A percentile compares a stretch with the other conserved stretches of the same genome.
Evolutionary conservation across 2,329 filamentous ascomycete genomes (phyloP).

Genomic region (Fusarium haematococcum): DNA sequence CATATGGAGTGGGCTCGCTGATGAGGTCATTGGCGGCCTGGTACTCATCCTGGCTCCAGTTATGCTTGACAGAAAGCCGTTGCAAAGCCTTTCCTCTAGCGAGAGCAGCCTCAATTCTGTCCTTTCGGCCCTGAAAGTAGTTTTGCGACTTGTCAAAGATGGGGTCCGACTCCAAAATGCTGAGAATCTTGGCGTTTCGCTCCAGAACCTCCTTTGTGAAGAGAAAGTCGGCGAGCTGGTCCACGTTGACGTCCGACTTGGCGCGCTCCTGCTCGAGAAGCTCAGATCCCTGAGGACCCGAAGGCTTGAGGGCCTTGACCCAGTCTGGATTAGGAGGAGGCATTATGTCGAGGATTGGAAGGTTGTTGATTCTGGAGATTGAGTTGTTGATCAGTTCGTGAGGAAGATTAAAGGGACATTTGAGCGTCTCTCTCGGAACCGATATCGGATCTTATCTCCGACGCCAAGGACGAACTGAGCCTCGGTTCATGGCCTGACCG

Average conservation of each 20-base stretch:
- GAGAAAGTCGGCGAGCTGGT: constrained; percentile 75
- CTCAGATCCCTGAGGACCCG: constrained; percentile 75
- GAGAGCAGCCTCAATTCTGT: constrained; percentile 76
- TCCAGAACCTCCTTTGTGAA: constrained; percentile 75
- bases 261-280: constrained; percentile 76
- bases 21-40: constrained; percentile 75
- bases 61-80: constrained; percentile 73
- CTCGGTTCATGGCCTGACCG: background rate
- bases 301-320: constrained; percentile 52
- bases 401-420: background rate
- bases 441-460: background rate
- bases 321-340: constrained; percentile 47
- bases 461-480: background rate
- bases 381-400: background rate
- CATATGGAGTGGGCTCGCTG: constrained; percentile 79
- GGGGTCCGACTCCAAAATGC: constrained; percentile 73
- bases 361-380: background rate
- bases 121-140: constrained; percentile 77
- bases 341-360: constrained; percentile 24
- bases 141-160: constrained; percentile 84
- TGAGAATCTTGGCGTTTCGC: constrained; percentile 69
- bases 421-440: background rate
- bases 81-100: constrained; percentile 77
- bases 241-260: constrained; percentile 74
- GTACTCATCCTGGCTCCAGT: constrained; percentile 76